Conservation (phyloP, 2,329 filamentous ascomycete species). For the Metarhizium robertsii region DNA sequence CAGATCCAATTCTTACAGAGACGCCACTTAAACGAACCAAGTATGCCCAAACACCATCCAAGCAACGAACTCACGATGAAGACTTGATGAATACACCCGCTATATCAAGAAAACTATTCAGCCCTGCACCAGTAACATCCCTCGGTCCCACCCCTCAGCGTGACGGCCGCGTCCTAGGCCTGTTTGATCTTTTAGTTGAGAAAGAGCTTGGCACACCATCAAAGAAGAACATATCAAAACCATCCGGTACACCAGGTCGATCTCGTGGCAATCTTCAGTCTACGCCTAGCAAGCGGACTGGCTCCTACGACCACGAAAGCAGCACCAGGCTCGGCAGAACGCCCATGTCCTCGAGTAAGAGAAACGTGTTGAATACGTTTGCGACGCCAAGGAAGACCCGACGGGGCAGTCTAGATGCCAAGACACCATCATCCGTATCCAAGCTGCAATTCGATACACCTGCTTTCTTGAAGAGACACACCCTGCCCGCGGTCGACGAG, state of each 20-base stretch:
- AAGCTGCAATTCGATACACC: slow-evolving; percentile 59
- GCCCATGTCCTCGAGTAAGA: slow-evolving; percentile 48
- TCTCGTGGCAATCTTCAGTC: slow-evolving; percentile 17
- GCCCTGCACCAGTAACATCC: slow-evolving; percentile 46
- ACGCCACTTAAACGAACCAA: slow-evolving; percentile 45
- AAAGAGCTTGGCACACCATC: slow-evolving; percentile 41
- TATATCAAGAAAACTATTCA: slow-evolving; percentile 49
- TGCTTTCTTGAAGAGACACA: slow-evolving; percentile 50
- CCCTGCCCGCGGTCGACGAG: slow-evolving; percentile 46
- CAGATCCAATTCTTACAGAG: slow-evolving; percentile 24
- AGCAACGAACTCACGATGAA: slow-evolving; percentile 25
- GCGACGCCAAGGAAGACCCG: slow-evolving; percentile 52
- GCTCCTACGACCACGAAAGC: slow-evolving; percentile 18
- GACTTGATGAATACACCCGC: slow-evolving; percentile 46
- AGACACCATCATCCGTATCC: slow-evolving; percentile 41
- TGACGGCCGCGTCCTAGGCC: slow-evolving; percentile 65
- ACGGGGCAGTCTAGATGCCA: slow-evolving; percentile 26
- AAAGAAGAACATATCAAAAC: slow-evolving; percentile 23
- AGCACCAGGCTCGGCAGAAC: slow-evolving; percentile 32
- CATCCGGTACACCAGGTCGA: slow-evolving; percentile 2
- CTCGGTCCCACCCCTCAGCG: slow-evolving; percentile 74
- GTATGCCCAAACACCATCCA: slow-evolving; percentile 37
- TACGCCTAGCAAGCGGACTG: slow-evolving; percentile 38
- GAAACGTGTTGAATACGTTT: slow-evolving; percentile 53
- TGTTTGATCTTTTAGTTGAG: slow-evolving; percentile 62